Base-by-base conservation (phyloP, 208 protist species). In the Wallacemonas sp. region DNA sequence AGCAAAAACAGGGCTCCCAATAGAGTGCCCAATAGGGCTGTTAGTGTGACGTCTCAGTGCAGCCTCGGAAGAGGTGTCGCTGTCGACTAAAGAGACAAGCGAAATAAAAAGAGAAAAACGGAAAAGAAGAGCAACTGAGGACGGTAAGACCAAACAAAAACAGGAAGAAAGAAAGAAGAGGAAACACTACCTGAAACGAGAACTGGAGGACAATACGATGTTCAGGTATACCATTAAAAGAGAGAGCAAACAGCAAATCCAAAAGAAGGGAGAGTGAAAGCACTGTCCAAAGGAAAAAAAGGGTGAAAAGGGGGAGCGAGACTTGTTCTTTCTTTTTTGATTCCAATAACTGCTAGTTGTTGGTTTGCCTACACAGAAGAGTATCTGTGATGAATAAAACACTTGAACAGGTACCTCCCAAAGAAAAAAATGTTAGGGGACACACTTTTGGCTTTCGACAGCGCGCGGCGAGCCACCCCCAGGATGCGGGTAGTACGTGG, bases 401-500 rank as follows among this genome's bases (percentile, higher is more conserved):
- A 50, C 33, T 24, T 9, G 22, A 48, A 22, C 27, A 2, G 60
- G 36, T 50, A 66, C 42, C 17, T 60, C 9, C 26, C 8, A 38
- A 22, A 68, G 5, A 38, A 63, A 55, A 68, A 52, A 30, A 68
- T 29, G n/a, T 22, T 59, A 66, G 34, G 37, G 32, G 32, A 53
- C 9, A 24, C n/a, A n/a, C n/a, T n/a, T n/a, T n/a, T n/a, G n/a
- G n/a, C n/a, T n/a, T n/a, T n/a, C n/a, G n/a, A n/a, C n/a, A n/a
- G n/a, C n/a, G n/a, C n/a, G n/a, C n/a, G n/a, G n/a, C n/a, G n/a
- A n/a, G n/a, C n/a, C n/a, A n/a, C n/a, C n/a, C n/a, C n/a, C n/a
- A n/a, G n/a, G n/a, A n/a, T n/a, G n/a, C n/a, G n/a, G n/a, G n/a
- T n/a, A n/a, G n/a, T n/a, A n/a, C n/a, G n/a, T n/a, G n/a, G n/a